Conservation (phyloP, 2,329 filamentous ascomycete species). For the Exophiala lecanii-corni region DNA sequence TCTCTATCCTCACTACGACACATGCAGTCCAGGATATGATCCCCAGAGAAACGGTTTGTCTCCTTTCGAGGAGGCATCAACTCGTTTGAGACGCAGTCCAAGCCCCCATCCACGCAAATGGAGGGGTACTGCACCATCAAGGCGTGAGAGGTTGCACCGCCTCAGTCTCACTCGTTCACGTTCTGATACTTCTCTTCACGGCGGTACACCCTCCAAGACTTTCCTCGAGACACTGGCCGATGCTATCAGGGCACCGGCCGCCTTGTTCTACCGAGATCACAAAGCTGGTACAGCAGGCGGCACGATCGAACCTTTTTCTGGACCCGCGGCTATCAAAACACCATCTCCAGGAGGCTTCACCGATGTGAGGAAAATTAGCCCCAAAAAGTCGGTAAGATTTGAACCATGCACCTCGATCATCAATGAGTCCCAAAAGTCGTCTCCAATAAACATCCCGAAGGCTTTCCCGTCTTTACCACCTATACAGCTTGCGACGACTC, state of each 20-base stretch:
- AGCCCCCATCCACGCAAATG: conserved; percentile 18
- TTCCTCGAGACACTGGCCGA: conserved; percentile 19
- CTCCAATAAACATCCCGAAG: conserved; percentile 22
- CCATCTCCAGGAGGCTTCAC: not conserved
- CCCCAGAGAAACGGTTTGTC: conserved; percentile 1
- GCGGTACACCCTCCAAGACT: conserved; percentile 10
- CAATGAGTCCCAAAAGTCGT: conserved; percentile 10
- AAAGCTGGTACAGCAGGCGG: not conserved
- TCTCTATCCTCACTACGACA: conserved; percentile 9
- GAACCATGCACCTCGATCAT: conserved; percentile 12
- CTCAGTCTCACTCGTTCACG: conserved; percentile 1
- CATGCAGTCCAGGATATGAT: conserved; percentile 4
- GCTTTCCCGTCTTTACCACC: conserved; percentile 16
- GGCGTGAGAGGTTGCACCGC: conserved; percentile 4
- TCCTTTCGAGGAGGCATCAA: conserved; percentile 3
- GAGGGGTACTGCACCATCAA: conserved; percentile 1
- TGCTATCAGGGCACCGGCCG: conserved; percentile 12
- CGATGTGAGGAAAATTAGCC: conserved; percentile 1
- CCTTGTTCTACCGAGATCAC: conserved; percentile 20
- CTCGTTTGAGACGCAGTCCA: conserved; percentile 10
- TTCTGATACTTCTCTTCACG: conserved; percentile 9
- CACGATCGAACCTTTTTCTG: not conserved
- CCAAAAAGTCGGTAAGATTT: conserved; percentile 21
- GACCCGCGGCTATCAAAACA: not conserved
- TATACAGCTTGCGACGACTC: conserved; percentile 13